Evolutionary conservation across 208 protist species (phyloP).

Genomic region (Trypanosoma vivax): DNA sequence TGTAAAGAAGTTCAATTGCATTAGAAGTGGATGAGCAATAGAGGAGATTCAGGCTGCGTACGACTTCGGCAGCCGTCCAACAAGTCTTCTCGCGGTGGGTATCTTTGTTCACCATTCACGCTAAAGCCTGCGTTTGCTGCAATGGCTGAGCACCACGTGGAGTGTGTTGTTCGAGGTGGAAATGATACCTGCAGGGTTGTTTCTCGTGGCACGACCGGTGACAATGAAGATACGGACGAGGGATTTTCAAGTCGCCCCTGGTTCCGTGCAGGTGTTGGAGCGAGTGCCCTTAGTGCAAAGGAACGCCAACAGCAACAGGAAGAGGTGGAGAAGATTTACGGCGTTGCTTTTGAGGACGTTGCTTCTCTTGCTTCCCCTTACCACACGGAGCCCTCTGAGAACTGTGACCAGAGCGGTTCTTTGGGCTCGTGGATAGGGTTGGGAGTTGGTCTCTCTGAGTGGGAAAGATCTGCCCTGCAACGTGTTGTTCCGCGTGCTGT

Average conservation of each 20-base stretch:
- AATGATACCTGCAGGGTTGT: conserved; percentile 1
- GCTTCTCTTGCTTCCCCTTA: background rate
- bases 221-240: conserved; percentile 17
- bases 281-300: conserved; percentile 28
- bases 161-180: background rate
- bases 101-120: conserved; percentile 66
- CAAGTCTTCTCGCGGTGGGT: conserved; percentile 57
- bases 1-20: background rate
- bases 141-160: conserved; percentile 36
- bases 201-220: background rate
- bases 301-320: conserved; percentile 56
- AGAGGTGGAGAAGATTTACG: conserved; percentile 59
- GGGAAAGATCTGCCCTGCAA: conserved; percentile 40
- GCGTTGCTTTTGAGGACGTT: conserved; percentile 11
- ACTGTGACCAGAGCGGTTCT: too few species aligned
- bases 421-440: conserved; percentile 1
- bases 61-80: background rate
- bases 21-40: background rate
- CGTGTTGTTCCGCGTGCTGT: conserved; percentile 43
- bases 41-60: background rate
- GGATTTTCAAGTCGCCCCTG: conserved; percentile 39
- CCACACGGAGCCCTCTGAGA: background rate
- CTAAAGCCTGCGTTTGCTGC: conserved; percentile 38
- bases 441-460: conserved; percentile 20
- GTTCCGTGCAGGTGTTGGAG: conserved; percentile 64